These are phyloP conservation scores for Fragilaria radians DNA, from an alignment of 108 stramenopile species.

Conservation along the genomic window DNA sequence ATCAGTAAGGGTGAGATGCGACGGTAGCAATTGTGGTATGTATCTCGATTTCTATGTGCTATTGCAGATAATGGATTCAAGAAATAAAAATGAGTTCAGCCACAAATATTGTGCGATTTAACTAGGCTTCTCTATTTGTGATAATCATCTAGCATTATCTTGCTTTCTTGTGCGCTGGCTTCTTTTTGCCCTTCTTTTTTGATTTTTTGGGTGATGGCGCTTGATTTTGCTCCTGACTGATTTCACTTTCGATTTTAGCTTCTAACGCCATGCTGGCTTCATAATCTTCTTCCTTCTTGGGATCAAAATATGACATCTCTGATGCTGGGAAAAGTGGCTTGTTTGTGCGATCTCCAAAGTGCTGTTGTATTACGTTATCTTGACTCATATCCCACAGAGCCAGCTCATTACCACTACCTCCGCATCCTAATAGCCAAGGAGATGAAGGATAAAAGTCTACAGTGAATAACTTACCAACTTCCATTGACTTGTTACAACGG, in stretches of 20 bases:
- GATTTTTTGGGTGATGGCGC: not conserved
- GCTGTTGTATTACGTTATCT: conserved; percentile 64
- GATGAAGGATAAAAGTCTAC: conserved; percentile 78
- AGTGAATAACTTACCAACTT: conserved; percentile 83
- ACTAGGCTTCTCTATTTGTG: too few relatives aligned
- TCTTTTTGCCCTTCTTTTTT: not conserved
- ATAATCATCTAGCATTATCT: too few relatives aligned
- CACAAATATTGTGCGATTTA: too few relatives aligned
- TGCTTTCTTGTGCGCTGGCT: not conserved
- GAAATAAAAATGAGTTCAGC: too few relatives aligned
- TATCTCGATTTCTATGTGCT: too few relatives aligned
- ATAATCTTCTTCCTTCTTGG: conserved; percentile 36
- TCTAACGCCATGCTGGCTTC: conserved; percentile 58
- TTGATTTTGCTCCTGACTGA: not conserved
- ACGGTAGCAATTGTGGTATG: too few relatives aligned
- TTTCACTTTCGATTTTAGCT: not conserved
- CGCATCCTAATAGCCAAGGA: conserved; percentile 86
- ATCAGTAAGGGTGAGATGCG: too few relatives aligned
- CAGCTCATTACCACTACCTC: conserved; percentile 83
- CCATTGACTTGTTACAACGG: conserved; percentile 82
- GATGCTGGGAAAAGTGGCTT: conserved; percentile 2
- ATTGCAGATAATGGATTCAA: too few relatives aligned
- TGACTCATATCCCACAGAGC: conserved; percentile 89
- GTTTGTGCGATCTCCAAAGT: conserved; percentile 49
- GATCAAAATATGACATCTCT: not conserved